Evolutionary conservation across 345 rosid genomes (phyloP), one percentile per base, ranked within the genome.

Genomic region (Camelina hispida): DNA sequence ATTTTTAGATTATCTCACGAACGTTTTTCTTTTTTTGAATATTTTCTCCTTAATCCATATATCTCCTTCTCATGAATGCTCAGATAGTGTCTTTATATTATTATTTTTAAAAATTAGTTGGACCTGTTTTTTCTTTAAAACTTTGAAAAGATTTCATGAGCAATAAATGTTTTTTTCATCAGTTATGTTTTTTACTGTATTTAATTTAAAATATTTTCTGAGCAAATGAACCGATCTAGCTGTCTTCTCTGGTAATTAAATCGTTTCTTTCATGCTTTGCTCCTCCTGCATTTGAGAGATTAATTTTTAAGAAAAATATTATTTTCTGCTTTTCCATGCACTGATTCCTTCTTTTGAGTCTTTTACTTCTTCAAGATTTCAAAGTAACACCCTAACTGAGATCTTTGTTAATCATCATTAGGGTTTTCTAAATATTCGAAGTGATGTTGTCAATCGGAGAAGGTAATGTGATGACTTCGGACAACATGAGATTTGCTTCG

Each of bases 361-460:
- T 64, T 79, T 35, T 35, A 46, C 43, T 60, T 60, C 7, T 30
- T 53, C 32, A 1, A 48, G 50, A 35, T 68, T 62, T 47, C 3
- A 61, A 35, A 54, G 13, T 13, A 38, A 51, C 73, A 67, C 68
- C 74, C 81, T 78, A 75, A 73, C 54, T 52, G 6, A 55, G 58
- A 68, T 20, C 61, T 53, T 71, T 46, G 37, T 54, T 37, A 14
- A 28, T 28, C 30, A 28, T 30, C 20, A 65, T 57, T 71, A 77
- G 48, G 37, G 37, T 7, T 46, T 38, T 56, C 22, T 9, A 37
- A 16, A 8, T 61, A 9, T 25, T 3, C 10, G 81, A 91, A 82
- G 88, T 86, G 63, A 80, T 91, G 84, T 74, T 95, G 18, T 76
- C 87, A n/a, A 76, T 89, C 61, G 91, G 73, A 35, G 80, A 76